These are phyloP conservation scores for Xylariaceae sp. DNA, from an alignment of 2,329 filamentous ascomycete species.

Conservation along the genomic window DNA sequence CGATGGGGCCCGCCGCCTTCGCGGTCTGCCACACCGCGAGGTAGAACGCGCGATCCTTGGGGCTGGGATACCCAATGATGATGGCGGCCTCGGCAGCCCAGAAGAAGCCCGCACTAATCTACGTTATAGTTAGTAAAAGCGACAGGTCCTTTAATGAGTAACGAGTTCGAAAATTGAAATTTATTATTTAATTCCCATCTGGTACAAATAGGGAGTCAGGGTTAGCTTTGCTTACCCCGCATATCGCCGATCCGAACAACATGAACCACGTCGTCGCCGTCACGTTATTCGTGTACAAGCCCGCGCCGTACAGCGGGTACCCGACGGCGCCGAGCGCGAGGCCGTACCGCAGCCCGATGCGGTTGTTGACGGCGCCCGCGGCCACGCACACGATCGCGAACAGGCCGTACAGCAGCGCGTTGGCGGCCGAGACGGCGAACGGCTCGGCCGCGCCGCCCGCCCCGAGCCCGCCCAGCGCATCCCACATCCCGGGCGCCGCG, in stretches of 20 bases:
- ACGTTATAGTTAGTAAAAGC: no score
- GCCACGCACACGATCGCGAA: slow-evolving; percentile 48
- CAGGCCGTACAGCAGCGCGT: slow-evolving; percentile 49
- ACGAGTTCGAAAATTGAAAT: no score
- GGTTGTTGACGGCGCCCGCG: slow-evolving; percentile 42
- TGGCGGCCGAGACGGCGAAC: slow-evolving; percentile 47
- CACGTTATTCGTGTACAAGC: slow-evolving; percentile 66
- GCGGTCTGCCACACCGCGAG: slow-evolving; percentile 54
- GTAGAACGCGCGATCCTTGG: slow-evolving; percentile 59
- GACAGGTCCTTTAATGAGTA: no score
- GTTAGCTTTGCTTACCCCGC: no score
- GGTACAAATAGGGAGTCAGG: no score
- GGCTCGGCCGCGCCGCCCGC: slow-evolving; percentile 46
- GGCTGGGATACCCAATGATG: slow-evolving; percentile 65
- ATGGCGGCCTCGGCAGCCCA: slow-evolving; percentile 72
- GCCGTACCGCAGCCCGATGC: slow-evolving; percentile 42
- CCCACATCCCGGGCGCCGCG: slow-evolving; percentile 46
- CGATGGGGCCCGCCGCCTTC: slow-evolving; percentile 46
- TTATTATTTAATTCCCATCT: no score
- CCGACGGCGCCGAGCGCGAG: slow-evolving; percentile 54
- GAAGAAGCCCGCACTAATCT: slow-evolving; percentile 65
- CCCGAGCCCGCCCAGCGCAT: slow-evolving; percentile 46
- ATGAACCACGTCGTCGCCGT: slow-evolving; percentile 66
- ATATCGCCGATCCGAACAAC: no score
- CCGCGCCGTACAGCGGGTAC: slow-evolving; percentile 66